Percentiles rank a stretch among this genome's conserved stretches.
Evolutionary conservation across 1,139 yeast species (phyloP).

Genomic region (Blastobotrys ciferrii): DNA sequence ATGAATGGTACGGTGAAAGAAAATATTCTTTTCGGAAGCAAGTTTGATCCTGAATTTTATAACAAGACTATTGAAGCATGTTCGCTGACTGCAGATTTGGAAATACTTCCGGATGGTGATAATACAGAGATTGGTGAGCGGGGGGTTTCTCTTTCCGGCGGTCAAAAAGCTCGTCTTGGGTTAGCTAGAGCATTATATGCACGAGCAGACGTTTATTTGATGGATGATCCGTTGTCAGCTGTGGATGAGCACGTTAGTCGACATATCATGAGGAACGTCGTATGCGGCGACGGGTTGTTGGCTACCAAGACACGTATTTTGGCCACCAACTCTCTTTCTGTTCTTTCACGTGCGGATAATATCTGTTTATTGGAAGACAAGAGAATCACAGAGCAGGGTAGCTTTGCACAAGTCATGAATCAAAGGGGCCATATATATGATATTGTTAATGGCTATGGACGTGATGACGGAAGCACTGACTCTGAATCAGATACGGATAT

Average conservation of each 20-base stretch:
- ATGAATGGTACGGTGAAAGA: conserved; percentile 92
- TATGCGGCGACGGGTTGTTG: conserved; percentile 64
- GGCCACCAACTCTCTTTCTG: conserved; percentile 78
- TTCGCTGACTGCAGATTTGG: conserved; percentile 79
- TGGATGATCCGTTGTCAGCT: conserved; percentile 93
- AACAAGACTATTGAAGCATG: conserved; percentile 81
- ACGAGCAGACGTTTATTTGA: conserved; percentile 83
- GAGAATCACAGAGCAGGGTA: conserved; percentile 47
- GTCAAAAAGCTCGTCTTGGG: conserved; percentile 92
- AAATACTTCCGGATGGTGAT: conserved; percentile 83
- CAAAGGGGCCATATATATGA: conserved; percentile 29
- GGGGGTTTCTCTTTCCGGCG: conserved; percentile 94
- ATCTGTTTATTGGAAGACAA: conserved; percentile 58
- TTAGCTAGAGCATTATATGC: conserved; percentile 95
- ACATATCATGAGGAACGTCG: conserved; percentile 59
- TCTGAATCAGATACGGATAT: not conserved
- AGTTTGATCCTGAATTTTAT: conserved; percentile 77
- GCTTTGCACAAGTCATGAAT: conserved; percentile 30
- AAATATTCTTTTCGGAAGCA: conserved; percentile 85
- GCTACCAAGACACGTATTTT: conserved; percentile 69
- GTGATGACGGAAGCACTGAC: conserved; percentile 21
- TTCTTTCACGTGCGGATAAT: conserved; percentile 63
- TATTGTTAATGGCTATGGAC: conserved; percentile 39
- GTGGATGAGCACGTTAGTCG: conserved; percentile 94
- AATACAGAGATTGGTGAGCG: conserved; percentile 92